Evolutionary conservation across 768 basidiomycete genomes (phyloP).

Genomic region (Hydnomerulius pinastri): DNA sequence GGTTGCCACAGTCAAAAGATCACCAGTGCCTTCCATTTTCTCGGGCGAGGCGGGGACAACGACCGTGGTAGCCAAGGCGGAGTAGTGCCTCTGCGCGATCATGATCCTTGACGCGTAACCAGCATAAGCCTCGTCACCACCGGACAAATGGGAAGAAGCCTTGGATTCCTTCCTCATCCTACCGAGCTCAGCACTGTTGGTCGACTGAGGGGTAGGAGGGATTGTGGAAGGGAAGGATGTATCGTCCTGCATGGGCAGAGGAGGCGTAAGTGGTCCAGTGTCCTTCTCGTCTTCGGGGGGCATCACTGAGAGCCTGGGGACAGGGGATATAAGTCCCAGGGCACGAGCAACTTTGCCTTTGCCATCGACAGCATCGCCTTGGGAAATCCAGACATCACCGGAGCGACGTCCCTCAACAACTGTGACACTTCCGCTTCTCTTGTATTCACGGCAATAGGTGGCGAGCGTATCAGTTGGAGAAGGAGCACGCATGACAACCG

Average conservation of each 20-base stretch:
- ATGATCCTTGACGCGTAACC: constrained; percentile 56
- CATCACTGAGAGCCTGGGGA: constrained; percentile 68
- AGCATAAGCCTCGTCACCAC: constrained; percentile 48
- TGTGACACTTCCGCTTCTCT: constrained; percentile 61
- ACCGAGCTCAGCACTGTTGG: constrained; percentile 59
- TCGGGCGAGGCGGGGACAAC: constrained; percentile 53
- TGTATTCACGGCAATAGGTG: constrained; percentile 43
- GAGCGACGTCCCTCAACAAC: constrained; percentile 72
- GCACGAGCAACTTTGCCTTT: constrained; percentile 63
- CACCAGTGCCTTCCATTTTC: constrained; percentile 18
- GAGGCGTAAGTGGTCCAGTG: constrained; percentile 51
- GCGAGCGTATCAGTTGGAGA: constrained; percentile 41
- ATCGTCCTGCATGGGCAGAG: constrained; percentile 60
- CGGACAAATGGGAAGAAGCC: constrained; percentile 55
- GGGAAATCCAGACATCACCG: constrained; percentile 73
- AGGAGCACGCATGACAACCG: constrained; percentile 43
- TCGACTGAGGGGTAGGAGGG: constrained; percentile 55
- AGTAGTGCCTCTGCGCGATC: constrained; percentile 75
- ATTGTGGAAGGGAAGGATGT: constrained; percentile 46
- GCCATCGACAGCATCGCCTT: constrained; percentile 71
- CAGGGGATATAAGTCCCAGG: constrained; percentile 60
- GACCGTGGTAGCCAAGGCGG: constrained; percentile 66
- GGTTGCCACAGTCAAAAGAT: constrained; percentile 32
- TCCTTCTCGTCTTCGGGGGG: constrained; percentile 48
- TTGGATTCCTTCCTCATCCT: constrained; percentile 53